Evolutionary conservation across 306 rosid genomes (phyloP), one percentile per base, ranked within the genome.

Genomic region (Medicago lupulina): DNA sequence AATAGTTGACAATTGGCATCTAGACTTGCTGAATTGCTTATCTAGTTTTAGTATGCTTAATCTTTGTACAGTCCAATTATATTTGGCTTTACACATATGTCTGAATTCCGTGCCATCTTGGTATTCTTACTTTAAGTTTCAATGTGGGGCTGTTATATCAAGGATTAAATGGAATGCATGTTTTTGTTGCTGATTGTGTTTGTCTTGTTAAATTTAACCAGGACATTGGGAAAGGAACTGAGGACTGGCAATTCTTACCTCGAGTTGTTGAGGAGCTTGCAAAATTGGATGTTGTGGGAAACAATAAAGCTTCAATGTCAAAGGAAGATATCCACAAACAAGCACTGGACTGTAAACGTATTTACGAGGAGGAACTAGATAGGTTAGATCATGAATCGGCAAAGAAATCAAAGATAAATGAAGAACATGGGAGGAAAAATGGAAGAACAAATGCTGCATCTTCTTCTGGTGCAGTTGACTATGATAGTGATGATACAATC

Each of bases 401-500:
- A 79, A 83, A 78, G 54, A 89, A 80, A 17, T 79, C 75, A 17
- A 78, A 77, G 74, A 61, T 21, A 60, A 81, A 41, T 51, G 78
- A 80, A 71, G 76, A 80, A 25, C 76, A 72, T 28, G 53, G 7
- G 7, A 60, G 59, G 67, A 79, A 76, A 71, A 67, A 13, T 28
- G 83, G 74, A 72, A 82, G 74, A 83, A 60, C 76, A 18, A 76
- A 80, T 66, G 81, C 21, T 23, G 46, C 12, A 25, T 34, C 68
- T 43, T 60, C 73, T 64, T 67, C 72, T 44, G 58, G 62, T 58
- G 83, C 79, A 54, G 66, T 25, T 13, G 93, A 73, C 41, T 91
- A 88, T 73, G 96, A 94, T 61, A 94, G 95, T 76, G 96, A 94
- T 76, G 96, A 89, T 46, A 94, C 98, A 11, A 55, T 90, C 12